phyloP scores from a whole-genome alignment of 306 rosid species.

The Cicer pinnatifidum region DNA sequence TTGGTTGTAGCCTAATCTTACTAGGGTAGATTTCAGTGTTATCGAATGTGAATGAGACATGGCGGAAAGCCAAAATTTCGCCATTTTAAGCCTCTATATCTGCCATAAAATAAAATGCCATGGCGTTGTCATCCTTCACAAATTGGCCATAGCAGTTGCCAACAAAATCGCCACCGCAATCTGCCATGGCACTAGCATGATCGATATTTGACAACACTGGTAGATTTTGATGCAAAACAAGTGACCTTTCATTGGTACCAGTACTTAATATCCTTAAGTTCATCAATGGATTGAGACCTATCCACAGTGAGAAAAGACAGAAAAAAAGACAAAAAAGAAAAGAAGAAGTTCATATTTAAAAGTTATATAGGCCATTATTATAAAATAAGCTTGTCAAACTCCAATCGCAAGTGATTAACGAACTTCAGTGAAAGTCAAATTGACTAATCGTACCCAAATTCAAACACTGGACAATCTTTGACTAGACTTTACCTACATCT shows the following conservation, averaged over 20 bases:
- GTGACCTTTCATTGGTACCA: slow-evolving; percentile 21
- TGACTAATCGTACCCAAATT: neutral
- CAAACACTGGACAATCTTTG: neutral
- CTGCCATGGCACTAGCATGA: no score
- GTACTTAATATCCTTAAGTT: slow-evolving; percentile 24
- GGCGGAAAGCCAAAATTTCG: no score
- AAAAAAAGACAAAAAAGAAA: slow-evolving; percentile 14
- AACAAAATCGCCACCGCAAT: no score
- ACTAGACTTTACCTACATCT: neutral
- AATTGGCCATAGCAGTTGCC: no score
- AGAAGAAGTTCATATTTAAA: slow-evolving; percentile 23
- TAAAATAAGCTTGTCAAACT: slow-evolving; percentile 35
- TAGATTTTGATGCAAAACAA: slow-evolving; percentile 24
- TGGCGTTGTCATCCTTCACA: no score
- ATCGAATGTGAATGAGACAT: no score
- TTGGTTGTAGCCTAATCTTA: slow-evolving; percentile 27
- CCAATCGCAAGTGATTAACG: neutral
- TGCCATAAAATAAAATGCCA: no score
- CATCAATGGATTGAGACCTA: slow-evolving; percentile 39
- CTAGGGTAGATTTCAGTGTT: neutral
- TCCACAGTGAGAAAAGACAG: slow-evolving; percentile 2
- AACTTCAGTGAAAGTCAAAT: neutral
- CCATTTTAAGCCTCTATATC: no score
- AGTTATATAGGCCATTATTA: slow-evolving; percentile 29
- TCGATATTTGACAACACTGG: neutral